These are phyloP conservation scores for Fusarium concolor DNA, from an alignment of 2,329 filamentous ascomycete genomes.

Conservation along the genomic window DNA sequence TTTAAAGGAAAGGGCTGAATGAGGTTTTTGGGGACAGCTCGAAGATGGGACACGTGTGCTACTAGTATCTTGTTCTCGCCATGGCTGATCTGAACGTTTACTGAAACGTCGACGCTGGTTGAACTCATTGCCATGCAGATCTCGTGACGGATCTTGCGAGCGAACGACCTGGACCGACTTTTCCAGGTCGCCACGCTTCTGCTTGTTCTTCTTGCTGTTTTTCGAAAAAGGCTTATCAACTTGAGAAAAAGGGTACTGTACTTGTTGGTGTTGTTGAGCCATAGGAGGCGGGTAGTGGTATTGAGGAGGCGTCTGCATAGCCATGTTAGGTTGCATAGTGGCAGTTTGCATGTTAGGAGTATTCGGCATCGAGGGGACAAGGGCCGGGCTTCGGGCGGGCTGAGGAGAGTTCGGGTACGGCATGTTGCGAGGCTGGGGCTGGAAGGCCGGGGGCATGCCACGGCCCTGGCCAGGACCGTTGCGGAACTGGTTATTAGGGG, in stretches of 20 bases:
- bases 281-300: slow-evolving; percentile 71
- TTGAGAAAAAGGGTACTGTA: slow-evolving; percentile 62
- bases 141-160: slow-evolving; percentile 53
- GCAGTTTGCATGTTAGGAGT: slow-evolving; percentile 76
- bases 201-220: slow-evolving; percentile 58
- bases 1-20: slow-evolving; percentile 20
- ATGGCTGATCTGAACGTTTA: slow-evolving; percentile 58
- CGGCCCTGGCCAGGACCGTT: slow-evolving; percentile 62
- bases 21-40: slow-evolving; percentile 24
- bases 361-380: slow-evolving; percentile 73
- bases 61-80: slow-evolving; percentile 45
- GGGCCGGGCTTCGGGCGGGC: slow-evolving; percentile 73
- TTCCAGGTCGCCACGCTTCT: slow-evolving; percentile 59
- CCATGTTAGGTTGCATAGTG: slow-evolving; percentile 66
- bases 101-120: slow-evolving; percentile 57
- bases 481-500: slow-evolving; percentile 57
- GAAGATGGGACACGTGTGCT: slow-evolving; percentile 39
- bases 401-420: slow-evolving; percentile 72
- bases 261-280: slow-evolving; percentile 71
- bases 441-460: slow-evolving; percentile 62
- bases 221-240: slow-evolving; percentile 54
- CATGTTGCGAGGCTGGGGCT: slow-evolving; percentile 59
- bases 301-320: slow-evolving; percentile 72
- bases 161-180: slow-evolving; percentile 57
- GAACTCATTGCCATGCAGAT: slow-evolving; percentile 50